A percentile compares a stretch with the other conserved stretches of the same genome.
Conservation (phyloP, 345 rosid genomes). For the Rhodamnia rubescens region DNA sequence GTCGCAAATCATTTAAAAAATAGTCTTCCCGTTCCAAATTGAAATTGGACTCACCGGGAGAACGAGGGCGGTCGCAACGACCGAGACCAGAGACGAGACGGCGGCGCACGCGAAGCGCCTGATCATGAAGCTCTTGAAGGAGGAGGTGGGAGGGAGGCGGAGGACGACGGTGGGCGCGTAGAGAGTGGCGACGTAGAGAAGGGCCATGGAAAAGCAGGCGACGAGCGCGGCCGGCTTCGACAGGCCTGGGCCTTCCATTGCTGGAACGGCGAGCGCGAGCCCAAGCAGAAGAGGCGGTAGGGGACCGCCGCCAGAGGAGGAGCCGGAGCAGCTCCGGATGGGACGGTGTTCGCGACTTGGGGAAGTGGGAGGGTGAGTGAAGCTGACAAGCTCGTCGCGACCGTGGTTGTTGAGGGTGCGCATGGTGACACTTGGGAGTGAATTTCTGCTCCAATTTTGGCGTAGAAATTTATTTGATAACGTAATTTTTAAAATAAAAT, state of each 20-base stretch:
- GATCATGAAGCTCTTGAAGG: constrained; percentile 45
- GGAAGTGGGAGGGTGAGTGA: neutral
- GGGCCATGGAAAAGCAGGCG: constrained; percentile 44
- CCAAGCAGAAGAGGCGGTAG: neutral
- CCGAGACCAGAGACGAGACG: constrained; percentile 17
- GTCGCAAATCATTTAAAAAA: neutral
- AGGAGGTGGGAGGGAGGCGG: constrained; percentile 64
- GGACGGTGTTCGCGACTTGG: neutral
- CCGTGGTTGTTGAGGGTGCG: neutral
- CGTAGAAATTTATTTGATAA: too few species aligned
- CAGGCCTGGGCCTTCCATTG: neutral
- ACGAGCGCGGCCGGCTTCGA: constrained; percentile 35
- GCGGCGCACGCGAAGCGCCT: constrained; percentile 61
- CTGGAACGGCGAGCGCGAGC: neutral
- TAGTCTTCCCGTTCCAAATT: neutral
- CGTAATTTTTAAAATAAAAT: too few species aligned
- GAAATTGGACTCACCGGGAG: constrained; percentile 41
- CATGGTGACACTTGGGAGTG: too few species aligned
- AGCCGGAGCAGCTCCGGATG: neutral
- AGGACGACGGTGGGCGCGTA: constrained; percentile 68
- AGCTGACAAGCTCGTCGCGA: neutral
- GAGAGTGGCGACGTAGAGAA: constrained; percentile 55
- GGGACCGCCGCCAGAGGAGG: neutral
- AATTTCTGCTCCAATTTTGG: too few species aligned
- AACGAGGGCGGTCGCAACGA: constrained; percentile 14